Base-by-base conservation (phyloP, 2,329 filamentous ascomycete species). In the Beauveria sp. region DNA sequence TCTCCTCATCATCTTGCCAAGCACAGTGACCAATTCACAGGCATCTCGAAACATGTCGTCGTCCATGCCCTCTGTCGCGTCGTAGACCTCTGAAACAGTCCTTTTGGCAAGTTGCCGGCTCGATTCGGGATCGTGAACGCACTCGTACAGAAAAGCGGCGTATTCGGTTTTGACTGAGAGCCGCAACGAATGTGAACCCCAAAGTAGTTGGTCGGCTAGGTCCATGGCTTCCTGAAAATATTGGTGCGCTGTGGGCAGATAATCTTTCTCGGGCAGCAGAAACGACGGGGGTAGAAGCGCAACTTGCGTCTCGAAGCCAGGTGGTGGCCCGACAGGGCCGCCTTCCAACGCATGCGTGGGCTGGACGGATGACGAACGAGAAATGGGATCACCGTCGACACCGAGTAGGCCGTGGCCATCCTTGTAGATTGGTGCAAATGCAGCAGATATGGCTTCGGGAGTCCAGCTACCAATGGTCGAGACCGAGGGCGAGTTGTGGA, bases 1-100 rank as follows among this genome's bases (percentile, higher is more conserved):
- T 55, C 91, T 84, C 75, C 89, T 93, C 83, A 93, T 91, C 87
- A 97, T 95, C 69, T 88, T 90, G 7, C 91, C 91, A 1, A 98
- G 75, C 0, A 95, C 87, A 1, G 89, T 88, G 9, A 98, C 93
- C 14, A 97, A 81, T 69, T 93, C 89, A 62, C 91, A 92, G 0
- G 93, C 91, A 73, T 98, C 95, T 66, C 89, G 86, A 71, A 97
- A 99, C 79, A 95, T 96, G 67, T 96, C 91, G 69, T 98, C 93
- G 63, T 96, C 91, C 86, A 98, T 93, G 22, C 90, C 91, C 73
- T 97, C 93, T 59, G 89, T 87, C 1, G 92, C 91, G 62, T 92
- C 89, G 71, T 97, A 97, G 1, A 97, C 93, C 68, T 96, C 91
- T 48, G 89, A 83, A 64, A 98, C 95, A 3, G 93, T 91, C 43